phyloP scores from a whole-genome alignment of 176 grass and related monocot species.

The Phoenix roebelenii region DNA sequence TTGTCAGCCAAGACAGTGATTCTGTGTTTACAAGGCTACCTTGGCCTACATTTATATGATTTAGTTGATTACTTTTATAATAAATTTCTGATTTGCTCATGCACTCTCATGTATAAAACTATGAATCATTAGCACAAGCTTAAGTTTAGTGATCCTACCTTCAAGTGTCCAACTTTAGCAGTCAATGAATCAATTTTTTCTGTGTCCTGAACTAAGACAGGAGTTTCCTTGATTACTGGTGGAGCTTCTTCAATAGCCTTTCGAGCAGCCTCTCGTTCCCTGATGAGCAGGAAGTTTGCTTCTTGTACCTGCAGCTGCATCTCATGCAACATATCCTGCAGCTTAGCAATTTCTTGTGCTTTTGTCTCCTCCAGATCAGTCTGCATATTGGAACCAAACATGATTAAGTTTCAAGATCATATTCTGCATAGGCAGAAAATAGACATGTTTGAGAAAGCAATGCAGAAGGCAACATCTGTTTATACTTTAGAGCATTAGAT shows the following conservation, averaged over 20 bases:
- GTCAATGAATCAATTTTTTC: constrained; percentile 53
- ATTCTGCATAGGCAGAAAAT: background rate
- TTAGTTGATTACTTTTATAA: too few species aligned
- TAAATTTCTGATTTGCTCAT: too few species aligned
- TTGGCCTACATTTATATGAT: too few species aligned
- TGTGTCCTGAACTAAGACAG: constrained; percentile 50
- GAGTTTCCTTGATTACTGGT: constrained; percentile 20
- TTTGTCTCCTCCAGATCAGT: constrained; percentile 67
- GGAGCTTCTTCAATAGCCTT: constrained; percentile 60
- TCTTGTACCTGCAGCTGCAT: constrained; percentile 56
- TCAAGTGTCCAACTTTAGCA: constrained; percentile 44
- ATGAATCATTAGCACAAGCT: background rate
- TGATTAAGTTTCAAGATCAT: constrained; percentile 9
- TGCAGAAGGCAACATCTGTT: too few species aligned
- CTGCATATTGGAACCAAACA: constrained; percentile 38
- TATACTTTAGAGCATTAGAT: too few species aligned
- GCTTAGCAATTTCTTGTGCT: constrained; percentile 51
- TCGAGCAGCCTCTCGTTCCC: constrained; percentile 59
- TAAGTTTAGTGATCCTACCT: constrained; percentile 26
- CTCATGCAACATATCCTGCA: constrained; percentile 47
- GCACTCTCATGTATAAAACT: too few species aligned
- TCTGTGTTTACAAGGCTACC: too few species aligned
- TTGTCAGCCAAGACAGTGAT: too few species aligned
- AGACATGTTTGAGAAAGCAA: too few species aligned
- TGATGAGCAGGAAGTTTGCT: constrained; percentile 27